A percentile compares a stretch with the other conserved stretches of the same genome.
Conservation (phyloP, 192 early-diverging fungal species). For the Entomortierella chlamydospora region DNA sequence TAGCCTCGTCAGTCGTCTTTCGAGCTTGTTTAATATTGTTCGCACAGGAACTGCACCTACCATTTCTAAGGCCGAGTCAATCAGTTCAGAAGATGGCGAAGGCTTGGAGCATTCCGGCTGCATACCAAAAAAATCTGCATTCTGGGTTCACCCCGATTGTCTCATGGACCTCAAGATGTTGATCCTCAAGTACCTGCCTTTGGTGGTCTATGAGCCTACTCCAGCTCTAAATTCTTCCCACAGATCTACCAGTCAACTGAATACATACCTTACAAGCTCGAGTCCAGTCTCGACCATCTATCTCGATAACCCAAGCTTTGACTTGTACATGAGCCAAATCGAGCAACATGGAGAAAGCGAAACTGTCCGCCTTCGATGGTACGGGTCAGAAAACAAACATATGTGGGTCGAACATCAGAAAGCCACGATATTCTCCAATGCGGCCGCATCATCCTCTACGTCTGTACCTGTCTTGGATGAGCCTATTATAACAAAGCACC, state of each 20-base stretch:
- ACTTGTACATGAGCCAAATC: conserved; percentile 84
- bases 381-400: conserved; percentile 80
- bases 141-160: conserved; percentile 94
- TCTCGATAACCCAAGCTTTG: conserved; percentile 87
- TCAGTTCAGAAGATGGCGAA: conserved; percentile 42
- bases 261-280: conserved; percentile 33
- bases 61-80: conserved; percentile 18
- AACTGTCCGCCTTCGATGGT: conserved; percentile 89
- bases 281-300: conserved; percentile 84
- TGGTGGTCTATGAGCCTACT: conserved; percentile 76
- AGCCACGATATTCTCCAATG: not conserved
- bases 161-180: conserved; percentile 88
- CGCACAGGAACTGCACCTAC: conserved; percentile 60
- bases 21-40: conserved; percentile 80
- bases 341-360: conserved; percentile 84
- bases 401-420: conserved; percentile 92
- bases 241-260: conserved; percentile 30
- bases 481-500: conserved; percentile 32
- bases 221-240: conserved; percentile 58
- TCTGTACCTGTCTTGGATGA: not conserved
- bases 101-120: conserved; percentile 59
- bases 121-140: conserved; percentile 68
- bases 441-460: not conserved
- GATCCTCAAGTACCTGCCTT: conserved; percentile 87
- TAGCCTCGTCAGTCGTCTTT: conserved; percentile 83